These are phyloP conservation scores for Suillus lakei DNA, from an alignment of 768 basidiomycete genomes.

Conservation along the genomic window DNA sequence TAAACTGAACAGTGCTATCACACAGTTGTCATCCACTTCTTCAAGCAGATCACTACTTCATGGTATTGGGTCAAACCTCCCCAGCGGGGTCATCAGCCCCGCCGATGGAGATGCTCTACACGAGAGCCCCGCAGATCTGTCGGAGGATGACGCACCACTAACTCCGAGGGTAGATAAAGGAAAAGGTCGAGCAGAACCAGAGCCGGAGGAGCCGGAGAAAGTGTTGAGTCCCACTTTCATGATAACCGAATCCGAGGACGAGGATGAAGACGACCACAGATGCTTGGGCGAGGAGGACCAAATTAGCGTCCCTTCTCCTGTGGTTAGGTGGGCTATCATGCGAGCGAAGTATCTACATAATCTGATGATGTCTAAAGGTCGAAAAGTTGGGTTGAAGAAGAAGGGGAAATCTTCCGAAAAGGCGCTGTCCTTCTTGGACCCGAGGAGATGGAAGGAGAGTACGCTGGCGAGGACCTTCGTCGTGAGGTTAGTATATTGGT, in stretches of 20 bases:
- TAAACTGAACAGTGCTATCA: slow-evolving; percentile 60
- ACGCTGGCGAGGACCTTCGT: slow-evolving; percentile 86
- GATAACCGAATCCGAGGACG: slow-evolving; percentile 56
- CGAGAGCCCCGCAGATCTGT: slow-evolving; percentile 7
- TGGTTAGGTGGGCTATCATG: slow-evolving; percentile 1
- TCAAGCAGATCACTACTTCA: slow-evolving; percentile 47
- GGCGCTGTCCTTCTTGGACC: slow-evolving; percentile 79
- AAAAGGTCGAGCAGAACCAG: slow-evolving; percentile 71
- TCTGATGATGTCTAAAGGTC: slow-evolving; percentile 49
- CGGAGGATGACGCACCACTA: slow-evolving; percentile 38
- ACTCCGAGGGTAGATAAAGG: slow-evolving; percentile 81
- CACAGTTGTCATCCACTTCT: slow-evolving; percentile 45
- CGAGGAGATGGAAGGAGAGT: slow-evolving; percentile 90
- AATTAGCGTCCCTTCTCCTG: slow-evolving; percentile 36
- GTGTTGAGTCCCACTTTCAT: slow-evolving; percentile 71
- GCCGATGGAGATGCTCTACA: slow-evolving; percentile 36
- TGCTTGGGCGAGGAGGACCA: slow-evolving; percentile 34
- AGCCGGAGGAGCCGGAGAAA: slow-evolving; percentile 70
- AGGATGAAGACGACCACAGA: slow-evolving; percentile 47
- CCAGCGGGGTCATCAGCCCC: slow-evolving; percentile 25
- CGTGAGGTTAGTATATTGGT: slow-evolving; percentile 57
- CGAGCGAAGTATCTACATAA: not conserved
- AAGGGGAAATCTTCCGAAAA: slow-evolving; percentile 95
- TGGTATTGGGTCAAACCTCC: slow-evolving; percentile 49
- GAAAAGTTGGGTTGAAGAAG: slow-evolving; percentile 86